A percentile compares a stretch with the other conserved stretches of the same genome.
Evolutionary conservation across 176 grass and related monocot species (phyloP).

Genomic region (Alopecurus myosuroides): DNA sequence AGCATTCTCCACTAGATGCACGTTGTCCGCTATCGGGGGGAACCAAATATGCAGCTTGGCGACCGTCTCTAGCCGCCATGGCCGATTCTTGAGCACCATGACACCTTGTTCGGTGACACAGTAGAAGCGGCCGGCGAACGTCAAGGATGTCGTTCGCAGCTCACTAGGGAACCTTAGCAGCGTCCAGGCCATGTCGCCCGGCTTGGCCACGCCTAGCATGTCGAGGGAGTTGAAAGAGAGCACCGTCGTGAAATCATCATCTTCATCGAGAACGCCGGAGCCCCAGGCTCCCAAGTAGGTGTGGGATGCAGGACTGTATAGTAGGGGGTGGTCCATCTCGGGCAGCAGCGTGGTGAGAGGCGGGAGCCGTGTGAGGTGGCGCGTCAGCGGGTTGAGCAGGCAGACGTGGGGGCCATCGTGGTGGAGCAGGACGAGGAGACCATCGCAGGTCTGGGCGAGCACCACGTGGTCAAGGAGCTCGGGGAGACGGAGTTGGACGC

Average conservation of each 20-base stretch:
- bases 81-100: background rate
- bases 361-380: background rate
- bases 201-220: background rate
- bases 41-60: background rate
- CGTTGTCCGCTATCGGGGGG: background rate
- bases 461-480: background rate
- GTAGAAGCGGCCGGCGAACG: no score
- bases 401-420: background rate
- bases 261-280: background rate
- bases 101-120: background rate
- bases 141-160: background rate
- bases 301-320: background rate
- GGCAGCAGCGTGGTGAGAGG: background rate
- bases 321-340: background rate
- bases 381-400: background rate
- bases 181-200: background rate
- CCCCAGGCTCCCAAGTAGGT: no score
- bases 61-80: background rate
- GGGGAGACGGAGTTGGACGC: background rate
- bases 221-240: background rate
- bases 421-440: background rate
- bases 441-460: background rate
- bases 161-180: background rate
- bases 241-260: background rate
- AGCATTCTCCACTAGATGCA: background rate